Conservation (phyloP, 352 stramenopile species). For the Blastocystis sp. region DNA sequence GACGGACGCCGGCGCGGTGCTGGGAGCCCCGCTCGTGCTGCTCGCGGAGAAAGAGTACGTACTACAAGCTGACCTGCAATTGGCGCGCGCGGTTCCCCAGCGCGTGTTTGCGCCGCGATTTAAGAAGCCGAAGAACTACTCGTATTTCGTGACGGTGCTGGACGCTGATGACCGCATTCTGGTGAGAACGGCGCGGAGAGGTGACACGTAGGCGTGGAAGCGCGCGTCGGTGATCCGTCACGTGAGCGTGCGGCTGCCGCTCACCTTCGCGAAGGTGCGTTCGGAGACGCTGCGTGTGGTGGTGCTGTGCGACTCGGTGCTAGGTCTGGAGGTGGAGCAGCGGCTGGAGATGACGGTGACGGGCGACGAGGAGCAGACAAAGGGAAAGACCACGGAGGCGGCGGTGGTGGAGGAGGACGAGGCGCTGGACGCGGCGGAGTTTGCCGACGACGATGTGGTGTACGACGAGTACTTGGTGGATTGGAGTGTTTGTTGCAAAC, state of each 20-base stretch:
- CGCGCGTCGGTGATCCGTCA: constrained; percentile 14
- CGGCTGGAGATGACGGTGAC: background rate
- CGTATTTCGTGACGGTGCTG: constrained; percentile 19
- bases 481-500: background rate
- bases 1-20: background rate
- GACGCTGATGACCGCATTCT: background rate
- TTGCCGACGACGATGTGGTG: constrained; percentile 35
- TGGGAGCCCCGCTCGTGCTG: background rate
- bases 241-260: background rate
- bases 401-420: background rate
- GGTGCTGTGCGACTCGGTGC: constrained; percentile 44
- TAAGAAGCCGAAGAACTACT: constrained; percentile 57
- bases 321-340: constrained; percentile 18
- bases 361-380: constrained; percentile 13
- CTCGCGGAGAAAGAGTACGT: constrained; percentile 9
- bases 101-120: constrained; percentile 44
- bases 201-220: constrained; percentile 18
- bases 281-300: background rate
- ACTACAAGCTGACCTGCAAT: background rate
- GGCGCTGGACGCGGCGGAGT: background rate
- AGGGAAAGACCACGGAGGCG: background rate
- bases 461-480: constrained; percentile 44
- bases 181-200: background rate
- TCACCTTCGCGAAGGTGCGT: background rate
- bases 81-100: constrained; percentile 17